These are phyloP conservation scores for Oemleria cerasiformis DNA, from an alignment of 306 rosid genomes.

Conservation along the genomic window DNA sequence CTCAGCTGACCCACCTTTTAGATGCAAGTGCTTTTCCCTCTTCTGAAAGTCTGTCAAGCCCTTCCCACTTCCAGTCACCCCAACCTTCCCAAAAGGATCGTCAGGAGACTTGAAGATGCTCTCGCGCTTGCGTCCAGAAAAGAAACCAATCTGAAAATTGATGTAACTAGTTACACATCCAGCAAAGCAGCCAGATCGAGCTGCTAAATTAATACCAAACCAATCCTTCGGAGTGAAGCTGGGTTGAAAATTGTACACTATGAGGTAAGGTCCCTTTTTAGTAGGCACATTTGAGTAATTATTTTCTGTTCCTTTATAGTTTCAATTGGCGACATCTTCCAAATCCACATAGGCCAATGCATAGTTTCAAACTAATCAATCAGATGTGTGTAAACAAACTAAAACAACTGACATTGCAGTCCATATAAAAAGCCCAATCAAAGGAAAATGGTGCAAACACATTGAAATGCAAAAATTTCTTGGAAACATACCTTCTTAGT, in stretches of 20 bases:
- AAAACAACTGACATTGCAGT: background rate
- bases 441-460: background rate
- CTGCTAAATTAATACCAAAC: background rate
- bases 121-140: constrained; percentile 85
- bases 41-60: constrained; percentile 96
- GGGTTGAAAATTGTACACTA: background rate
- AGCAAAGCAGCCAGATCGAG: background rate
- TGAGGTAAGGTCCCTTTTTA: background rate
- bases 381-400: background rate
- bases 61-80: constrained; percentile 98
- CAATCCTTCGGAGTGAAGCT: background rate
- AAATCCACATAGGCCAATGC: background rate
- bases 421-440: background rate
- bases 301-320: background rate
- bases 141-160: constrained; percentile 73
- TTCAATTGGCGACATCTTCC: background rate
- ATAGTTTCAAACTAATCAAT: no score
- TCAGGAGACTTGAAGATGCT: constrained; percentile 99
- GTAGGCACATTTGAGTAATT: background rate
- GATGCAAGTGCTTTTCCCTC: constrained; percentile 95
- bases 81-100: constrained; percentile 93
- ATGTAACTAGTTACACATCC: background rate
- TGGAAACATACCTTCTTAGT: constrained; percentile 69
- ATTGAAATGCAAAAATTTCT: constrained; percentile 1
- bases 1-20: constrained; percentile 81